Conservation (phyloP, 208 protist species). For the Naegleria gruberi region DNA sequence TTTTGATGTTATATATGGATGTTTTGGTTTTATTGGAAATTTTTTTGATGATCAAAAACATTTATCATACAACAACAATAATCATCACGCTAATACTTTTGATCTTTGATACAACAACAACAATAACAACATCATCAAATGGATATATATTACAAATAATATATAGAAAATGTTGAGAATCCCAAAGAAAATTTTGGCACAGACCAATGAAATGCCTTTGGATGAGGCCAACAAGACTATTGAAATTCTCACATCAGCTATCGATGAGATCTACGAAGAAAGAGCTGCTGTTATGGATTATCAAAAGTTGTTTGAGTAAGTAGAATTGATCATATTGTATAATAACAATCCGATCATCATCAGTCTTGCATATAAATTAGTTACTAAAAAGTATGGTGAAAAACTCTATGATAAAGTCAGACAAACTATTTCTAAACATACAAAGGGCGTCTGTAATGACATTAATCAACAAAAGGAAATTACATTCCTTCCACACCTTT, state of each 20-base stretch:
- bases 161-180: background rate
- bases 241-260: background rate
- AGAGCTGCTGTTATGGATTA: background rate
- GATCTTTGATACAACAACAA: no score
- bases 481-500: conserved; percentile 42
- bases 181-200: background rate
- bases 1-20: no score
- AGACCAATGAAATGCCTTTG: background rate
- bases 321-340: background rate
- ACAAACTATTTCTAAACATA: background rate
- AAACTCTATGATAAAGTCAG: background rate
- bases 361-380: conserved; percentile 1
- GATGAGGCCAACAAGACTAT: background rate
- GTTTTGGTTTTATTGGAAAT: no score
- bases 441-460: background rate
- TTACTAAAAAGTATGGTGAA: conserved; percentile 12
- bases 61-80: no score
- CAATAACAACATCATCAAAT: no score
- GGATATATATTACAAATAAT: no score
- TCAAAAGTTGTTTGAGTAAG: conserved; percentile 17
- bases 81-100: no score
- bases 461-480: conserved; percentile 32
- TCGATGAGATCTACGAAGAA: conserved; percentile 17
- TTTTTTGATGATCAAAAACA: no score
- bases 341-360: background rate